Evolutionary conservation across 1,139 yeast species (phyloP), one percentile per base, ranked within the genome.

Genomic region (Protomyces macrosporus): DNA sequence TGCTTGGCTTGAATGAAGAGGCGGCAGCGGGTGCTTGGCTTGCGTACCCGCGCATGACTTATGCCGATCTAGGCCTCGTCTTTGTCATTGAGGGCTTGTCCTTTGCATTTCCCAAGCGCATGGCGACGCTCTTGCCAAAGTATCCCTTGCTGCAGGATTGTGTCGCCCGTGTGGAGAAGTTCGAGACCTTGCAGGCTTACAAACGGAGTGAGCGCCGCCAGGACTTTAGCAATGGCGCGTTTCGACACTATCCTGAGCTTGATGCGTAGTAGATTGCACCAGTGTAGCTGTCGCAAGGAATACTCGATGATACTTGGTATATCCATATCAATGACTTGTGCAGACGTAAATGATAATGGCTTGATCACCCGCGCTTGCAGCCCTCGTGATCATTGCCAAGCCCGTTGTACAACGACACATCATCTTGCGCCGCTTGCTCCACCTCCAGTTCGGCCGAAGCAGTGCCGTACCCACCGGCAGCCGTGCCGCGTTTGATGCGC

Each of bases 201-300:
- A 35, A 45, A 30, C 34, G 45, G n/a, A 23, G 42, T 16, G 9
- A n/a, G 34, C 53, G 53, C 10, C 54, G 63, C 10, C 42, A 37
- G 37, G 54, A 58, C 14, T 53, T 60, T 36, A 10, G 50, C 10
- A 40, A 60, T n/a, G 63, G 63, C 35, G 37, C 53, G 33, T 60
- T 60, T 37, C 39, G 63, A n/a, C 54, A 60, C 42, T 60, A 60
- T 34, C 58, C 55, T 9, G 63, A 60, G 14, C 12, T 60, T 54
- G 63, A 60, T 34, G 59, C 40, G n/a, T 10, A n/a, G 16, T n/a
- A 42, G 32, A n/a, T 14, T n/a, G 9, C 32, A 9, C 10, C 48
- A 12, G 48, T 14, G 2, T 23, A 23, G 23, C 23, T 23, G 23
- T 23, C 23, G 23, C 23, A 23, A 23, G 23, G 2, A 23, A 23